These are phyloP conservation scores for Neurospora terricola DNA, from an alignment of 495 filamentous ascomycete species.

Conservation along the genomic window DNA sequence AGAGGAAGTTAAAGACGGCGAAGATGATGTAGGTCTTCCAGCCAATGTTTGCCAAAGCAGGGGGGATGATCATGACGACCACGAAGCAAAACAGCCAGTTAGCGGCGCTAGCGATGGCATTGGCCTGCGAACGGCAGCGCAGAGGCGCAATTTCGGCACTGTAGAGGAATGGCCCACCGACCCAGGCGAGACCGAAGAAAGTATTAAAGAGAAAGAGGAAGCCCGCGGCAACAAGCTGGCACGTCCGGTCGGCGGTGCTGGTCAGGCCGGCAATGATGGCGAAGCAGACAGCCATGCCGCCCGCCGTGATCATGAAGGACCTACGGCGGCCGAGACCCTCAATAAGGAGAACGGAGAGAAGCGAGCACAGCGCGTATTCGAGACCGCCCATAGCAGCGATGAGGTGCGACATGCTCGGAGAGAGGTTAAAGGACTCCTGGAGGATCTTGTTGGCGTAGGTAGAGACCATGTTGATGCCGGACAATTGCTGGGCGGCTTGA, in stretches of 20 bases:
- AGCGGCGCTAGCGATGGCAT: background rate
- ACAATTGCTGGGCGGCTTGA: conserved; percentile 19
- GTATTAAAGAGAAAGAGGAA: background rate
- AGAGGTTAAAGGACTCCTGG: conserved; percentile 15
- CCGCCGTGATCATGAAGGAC: background rate
- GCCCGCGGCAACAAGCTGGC: background rate
- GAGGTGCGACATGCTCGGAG: conserved; percentile 8
- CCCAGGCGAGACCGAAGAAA: background rate
- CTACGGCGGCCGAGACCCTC: conserved; percentile 22
- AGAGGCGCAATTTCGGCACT: background rate
- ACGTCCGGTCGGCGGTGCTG: background rate
- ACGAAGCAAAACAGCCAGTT: background rate
- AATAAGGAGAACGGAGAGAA: conserved; percentile 17
- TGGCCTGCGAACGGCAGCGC: background rate
- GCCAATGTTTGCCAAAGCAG: background rate
- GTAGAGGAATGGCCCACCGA: background rate
- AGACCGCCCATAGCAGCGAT: conserved; percentile 15
- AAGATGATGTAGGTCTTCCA: background rate
- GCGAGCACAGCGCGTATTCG: conserved; percentile 18
- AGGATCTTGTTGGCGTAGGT: conserved; percentile 23
- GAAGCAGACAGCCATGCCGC: background rate
- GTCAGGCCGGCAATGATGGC: background rate
- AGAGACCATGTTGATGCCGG: conserved; percentile 15
- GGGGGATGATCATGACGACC: background rate
- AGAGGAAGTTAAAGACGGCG: background rate